phyloP scores from a whole-genome alignment of 768 basidiomycete genomes.

The Podaxis mareebaensis region DNA sequence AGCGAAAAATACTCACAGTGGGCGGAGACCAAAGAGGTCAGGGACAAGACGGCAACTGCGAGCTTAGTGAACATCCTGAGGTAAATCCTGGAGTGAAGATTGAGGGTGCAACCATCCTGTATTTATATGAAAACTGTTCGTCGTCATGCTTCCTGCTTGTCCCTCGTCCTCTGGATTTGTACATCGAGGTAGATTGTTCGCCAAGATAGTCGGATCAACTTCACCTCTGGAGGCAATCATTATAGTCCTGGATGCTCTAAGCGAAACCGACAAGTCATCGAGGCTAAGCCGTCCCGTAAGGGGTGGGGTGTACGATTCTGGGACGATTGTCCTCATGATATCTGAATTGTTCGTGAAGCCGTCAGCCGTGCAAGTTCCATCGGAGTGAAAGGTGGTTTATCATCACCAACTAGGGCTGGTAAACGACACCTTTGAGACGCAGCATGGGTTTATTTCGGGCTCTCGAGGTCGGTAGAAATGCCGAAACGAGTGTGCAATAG shows the following conservation, averaged over 20 bases:
- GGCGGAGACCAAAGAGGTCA: constrained; percentile 23
- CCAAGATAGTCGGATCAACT: neutral
- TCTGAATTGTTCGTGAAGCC: neutral
- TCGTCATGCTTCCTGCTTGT: neutral
- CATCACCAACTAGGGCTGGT: neutral
- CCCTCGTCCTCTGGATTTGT: neutral
- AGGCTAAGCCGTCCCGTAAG: neutral
- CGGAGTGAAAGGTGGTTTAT: neutral
- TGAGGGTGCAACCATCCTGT: neutral
- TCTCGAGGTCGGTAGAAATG: neutral
- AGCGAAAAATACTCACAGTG: constrained; percentile 25
- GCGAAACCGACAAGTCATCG: constrained; percentile 8
- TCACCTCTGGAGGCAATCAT: neutral
- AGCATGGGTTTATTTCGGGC: neutral
- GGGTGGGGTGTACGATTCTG: neutral
- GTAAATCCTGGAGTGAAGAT: neutral
- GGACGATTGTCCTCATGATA: neutral
- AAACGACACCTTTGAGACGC: neutral
- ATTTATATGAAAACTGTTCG: neutral
- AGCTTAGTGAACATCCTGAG: constrained; percentile 25
- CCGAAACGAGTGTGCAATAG: neutral
- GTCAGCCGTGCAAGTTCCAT: neutral
- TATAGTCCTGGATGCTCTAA: neutral
- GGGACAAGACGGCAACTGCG: constrained; percentile 22
- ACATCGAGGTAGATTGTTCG: neutral